Evolutionary conservation across 768 basidiomycete genomes (phyloP).

Genomic region (Tulasnella sp.): DNA sequence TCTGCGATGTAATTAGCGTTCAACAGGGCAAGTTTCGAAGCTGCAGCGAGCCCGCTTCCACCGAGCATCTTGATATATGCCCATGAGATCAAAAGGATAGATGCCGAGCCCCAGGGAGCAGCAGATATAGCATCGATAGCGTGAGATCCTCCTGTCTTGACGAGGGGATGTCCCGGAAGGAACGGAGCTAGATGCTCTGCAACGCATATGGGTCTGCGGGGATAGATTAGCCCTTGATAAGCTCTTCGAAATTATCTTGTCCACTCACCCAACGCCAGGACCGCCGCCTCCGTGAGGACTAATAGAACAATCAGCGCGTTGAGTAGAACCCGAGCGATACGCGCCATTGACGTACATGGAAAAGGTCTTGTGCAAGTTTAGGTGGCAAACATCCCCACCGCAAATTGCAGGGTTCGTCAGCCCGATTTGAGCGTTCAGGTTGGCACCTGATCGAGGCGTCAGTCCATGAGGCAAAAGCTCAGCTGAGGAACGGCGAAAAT

Average conservation of each 20-base stretch:
- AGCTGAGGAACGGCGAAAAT: neutral
- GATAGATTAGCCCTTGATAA: slow-evolving; percentile 3
- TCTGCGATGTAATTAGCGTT: slow-evolving; percentile 97
- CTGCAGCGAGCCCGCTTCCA: slow-evolving; percentile 73
- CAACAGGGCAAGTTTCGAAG: slow-evolving; percentile 78
- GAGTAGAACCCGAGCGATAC: neutral
- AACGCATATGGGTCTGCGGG: slow-evolving; percentile 73
- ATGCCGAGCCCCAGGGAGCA: slow-evolving; percentile 89
- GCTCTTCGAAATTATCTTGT: neutral
- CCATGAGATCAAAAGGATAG: slow-evolving; percentile 94
- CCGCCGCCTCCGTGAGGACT: slow-evolving; percentile 97
- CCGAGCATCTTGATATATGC: slow-evolving; percentile 99
- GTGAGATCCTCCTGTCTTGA: slow-evolving; percentile 50
- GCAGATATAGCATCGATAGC: slow-evolving; percentile 84
- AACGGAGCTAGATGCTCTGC: slow-evolving; percentile 90
- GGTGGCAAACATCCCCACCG: slow-evolving; percentile 95
- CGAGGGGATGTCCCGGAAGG: slow-evolving; percentile 76
- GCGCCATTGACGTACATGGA: slow-evolving; percentile 57
- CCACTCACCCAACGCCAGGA: slow-evolving; percentile 76
- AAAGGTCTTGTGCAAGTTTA: slow-evolving; percentile 98
- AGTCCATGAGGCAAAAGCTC: neutral
- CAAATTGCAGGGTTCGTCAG: slow-evolving; percentile 88
- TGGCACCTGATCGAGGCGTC: slow-evolving; percentile 46
- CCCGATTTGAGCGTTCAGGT: slow-evolving; percentile 89
- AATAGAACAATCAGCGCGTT: neutral